A percentile compares a stretch with the other conserved stretches of the same genome.
Evolutionary conservation across 1,139 yeast genomes (phyloP).

Genomic region (Sugiyamaella sp.): DNA sequence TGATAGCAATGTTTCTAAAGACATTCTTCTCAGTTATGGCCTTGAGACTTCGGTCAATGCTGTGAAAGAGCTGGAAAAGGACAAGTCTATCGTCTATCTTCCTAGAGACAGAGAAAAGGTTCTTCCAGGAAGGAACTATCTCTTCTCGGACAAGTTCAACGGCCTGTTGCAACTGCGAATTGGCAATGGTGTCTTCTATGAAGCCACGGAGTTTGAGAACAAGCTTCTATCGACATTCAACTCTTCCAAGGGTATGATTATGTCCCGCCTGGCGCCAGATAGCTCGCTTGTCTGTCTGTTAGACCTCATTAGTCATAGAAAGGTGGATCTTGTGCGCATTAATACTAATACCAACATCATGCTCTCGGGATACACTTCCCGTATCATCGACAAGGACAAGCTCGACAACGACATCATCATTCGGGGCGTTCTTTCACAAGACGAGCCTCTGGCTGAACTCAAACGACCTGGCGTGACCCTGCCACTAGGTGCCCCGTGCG

Average conservation of each 20-base stretch:
- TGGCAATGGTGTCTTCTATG: slow-evolving; percentile 49
- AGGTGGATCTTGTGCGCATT: slow-evolving; percentile 52
- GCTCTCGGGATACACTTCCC: slow-evolving; percentile 61
- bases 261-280: slow-evolving; percentile 61
- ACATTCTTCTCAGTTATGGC: slow-evolving; percentile 49
- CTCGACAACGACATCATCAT: slow-evolving; percentile 61
- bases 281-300: slow-evolving; percentile 61
- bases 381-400: slow-evolving; percentile 61
- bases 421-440: slow-evolving; percentile 24
- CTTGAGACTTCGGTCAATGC: slow-evolving; percentile 55
- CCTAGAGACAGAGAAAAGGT: slow-evolving; percentile 52
- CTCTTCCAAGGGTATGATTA: slow-evolving; percentile 54
- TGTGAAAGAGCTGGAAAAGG: slow-evolving; percentile 54
- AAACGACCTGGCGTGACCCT: slow-evolving; percentile 27
- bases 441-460: slow-evolving; percentile 9
- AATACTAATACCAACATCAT: slow-evolving; percentile 52
- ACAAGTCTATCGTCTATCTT: slow-evolving; percentile 55
- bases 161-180: slow-evolving; percentile 48
- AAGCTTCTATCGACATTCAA: slow-evolving; percentile 46
- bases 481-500: slow-evolving; percentile 63
- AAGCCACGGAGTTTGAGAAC: slow-evolving; percentile 51
- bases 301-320: slow-evolving; percentile 47
- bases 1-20: slow-evolving; percentile 49
- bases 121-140: slow-evolving; percentile 50
- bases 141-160: slow-evolving; percentile 60